Conservation (phyloP, 331 rosid genomes). For the Spiraea crenata region DNA sequence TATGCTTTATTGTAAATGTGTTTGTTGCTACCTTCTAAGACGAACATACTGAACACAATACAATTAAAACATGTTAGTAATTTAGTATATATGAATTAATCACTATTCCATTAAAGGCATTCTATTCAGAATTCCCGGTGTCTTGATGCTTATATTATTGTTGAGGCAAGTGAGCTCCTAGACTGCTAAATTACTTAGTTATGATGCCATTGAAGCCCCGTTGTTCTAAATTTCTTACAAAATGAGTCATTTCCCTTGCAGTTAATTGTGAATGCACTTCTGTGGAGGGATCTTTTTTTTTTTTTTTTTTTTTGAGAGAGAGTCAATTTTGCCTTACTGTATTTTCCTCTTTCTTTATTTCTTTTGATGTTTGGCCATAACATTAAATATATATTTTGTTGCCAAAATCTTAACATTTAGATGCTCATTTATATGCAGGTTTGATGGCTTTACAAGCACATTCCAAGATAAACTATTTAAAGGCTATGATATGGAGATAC, state of each 20-base stretch:
- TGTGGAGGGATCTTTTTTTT: no score
- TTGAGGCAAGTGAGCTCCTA: slow-evolving; percentile 1
- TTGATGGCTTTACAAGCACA: slow-evolving; percentile 97
- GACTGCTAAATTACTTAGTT: neutral
- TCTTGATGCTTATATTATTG: slow-evolving; percentile 1
- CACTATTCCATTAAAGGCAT: neutral
- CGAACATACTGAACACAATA: neutral
- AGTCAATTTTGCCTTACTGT: neutral
- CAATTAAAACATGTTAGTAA: neutral
- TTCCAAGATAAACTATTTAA: slow-evolving; percentile 91
- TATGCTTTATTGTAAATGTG: neutral
- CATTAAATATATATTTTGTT: neutral
- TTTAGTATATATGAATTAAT: neutral
- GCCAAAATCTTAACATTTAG: slow-evolving; percentile 4
- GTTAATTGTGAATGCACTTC: neutral
- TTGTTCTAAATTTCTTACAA: neutral
- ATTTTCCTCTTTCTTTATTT: neutral
- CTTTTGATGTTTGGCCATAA: neutral
- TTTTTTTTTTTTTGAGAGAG: no score
- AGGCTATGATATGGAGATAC: slow-evolving; percentile 98
- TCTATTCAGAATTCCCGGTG: neutral
- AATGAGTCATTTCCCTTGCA: neutral
- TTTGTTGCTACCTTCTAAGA: neutral
- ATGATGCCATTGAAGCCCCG: neutral
- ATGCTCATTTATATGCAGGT: slow-evolving; percentile 44